Evolutionary conservation across 2,329 filamentous ascomycete genomes (phyloP), one percentile per base, ranked within the genome.

Genomic region (Xylariomycetidae sp.): DNA sequence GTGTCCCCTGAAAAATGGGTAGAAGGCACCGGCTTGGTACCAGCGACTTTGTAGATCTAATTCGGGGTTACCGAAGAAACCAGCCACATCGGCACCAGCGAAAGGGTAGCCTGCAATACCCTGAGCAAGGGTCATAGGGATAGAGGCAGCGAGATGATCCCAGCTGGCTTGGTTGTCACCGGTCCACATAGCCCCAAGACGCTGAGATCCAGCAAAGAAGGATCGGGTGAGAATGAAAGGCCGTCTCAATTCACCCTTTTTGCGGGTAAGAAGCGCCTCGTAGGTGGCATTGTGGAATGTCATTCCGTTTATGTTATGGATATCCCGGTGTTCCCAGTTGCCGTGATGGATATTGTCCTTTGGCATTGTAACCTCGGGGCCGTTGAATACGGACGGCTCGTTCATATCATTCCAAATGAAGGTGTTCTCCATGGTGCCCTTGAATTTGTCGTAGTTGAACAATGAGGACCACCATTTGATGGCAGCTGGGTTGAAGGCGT

Each of bases 381-480:
- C 92, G 58, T 97, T 97, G 70, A 98, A 98, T 2, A 98, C 92
- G 0, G 92, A 97, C 1, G 92, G 92, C 66, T 98, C 92, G 57
- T 96, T 97, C 92, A 98, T 98, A 59, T 98, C 92, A 59, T 98
- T 98, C 92, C 92, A 98, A 51, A 98, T 79, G 62, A 88, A 96
- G 0, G 87, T 82, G 59, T 97, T 98, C 44, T 82, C 72, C 49
- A 82, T 74, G 2, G 88, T 88, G 30, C 88, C 89, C 60, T 87
- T 86, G 72, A 96, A 98, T 25, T 67, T 75, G 56, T 87, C 80
- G 47, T 94, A 97, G 51, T 85, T 82, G 73, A 94, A 97, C 9
- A 97, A 74, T 3, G 72, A 66, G 48, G 80, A 84, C 90, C 92
- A 98, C 92, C 92, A 98, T 41, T 85, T 78, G 34, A 85, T 77